Evolutionary conservation across 176 grass and related monocot genomes (phyloP).

Genomic region (Dendrocalamus sinicus): DNA sequence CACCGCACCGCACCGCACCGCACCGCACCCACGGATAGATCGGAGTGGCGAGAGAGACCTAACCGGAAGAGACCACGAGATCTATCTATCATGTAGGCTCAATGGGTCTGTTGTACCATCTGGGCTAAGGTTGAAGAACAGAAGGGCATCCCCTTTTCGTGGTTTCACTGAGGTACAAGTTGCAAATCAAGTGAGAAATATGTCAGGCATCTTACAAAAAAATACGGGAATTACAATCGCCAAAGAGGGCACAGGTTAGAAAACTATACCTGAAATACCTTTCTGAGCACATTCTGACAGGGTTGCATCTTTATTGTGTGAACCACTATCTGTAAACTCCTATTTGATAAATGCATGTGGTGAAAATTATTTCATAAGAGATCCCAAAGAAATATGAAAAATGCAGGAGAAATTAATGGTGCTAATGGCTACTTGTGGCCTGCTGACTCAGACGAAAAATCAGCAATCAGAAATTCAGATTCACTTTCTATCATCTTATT

Average conservation of each 20-base stretch:
- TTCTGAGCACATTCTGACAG: slow-evolving; percentile 85
- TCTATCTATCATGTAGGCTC: slow-evolving; percentile 81
- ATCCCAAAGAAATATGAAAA: slow-evolving; percentile 15
- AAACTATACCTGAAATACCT: slow-evolving; percentile 73
- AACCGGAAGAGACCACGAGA: too few species aligned
- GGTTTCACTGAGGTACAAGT: slow-evolving; percentile 67
- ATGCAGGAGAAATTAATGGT: background rate
- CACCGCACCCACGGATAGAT: too few species aligned
- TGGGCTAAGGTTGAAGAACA: slow-evolving; percentile 91
- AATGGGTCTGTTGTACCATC: slow-evolving; percentile 62
- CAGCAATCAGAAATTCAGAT: background rate
- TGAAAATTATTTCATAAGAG: slow-evolving; percentile 14
- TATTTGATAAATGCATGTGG: slow-evolving; percentile 34
- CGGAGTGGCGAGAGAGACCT: too few species aligned
- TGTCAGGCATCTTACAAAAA: background rate
- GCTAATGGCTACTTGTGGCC: background rate
- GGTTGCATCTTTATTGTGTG: slow-evolving; percentile 50
- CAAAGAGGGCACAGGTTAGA: background rate
- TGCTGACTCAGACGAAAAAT: background rate
- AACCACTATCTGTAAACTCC: slow-evolving; percentile 43
- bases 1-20: too few species aligned
- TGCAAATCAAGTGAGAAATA: slow-evolving; percentile 27
- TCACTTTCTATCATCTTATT: slow-evolving; percentile 24
- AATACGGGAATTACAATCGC: background rate
- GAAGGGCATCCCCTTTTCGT: slow-evolving; percentile 77